Percentiles rank a stretch among this genome's conserved stretches.
Evolutionary conservation across 352 stramenopile genomes (phyloP).

Genomic region (Aphanomyces invadans): DNA sequence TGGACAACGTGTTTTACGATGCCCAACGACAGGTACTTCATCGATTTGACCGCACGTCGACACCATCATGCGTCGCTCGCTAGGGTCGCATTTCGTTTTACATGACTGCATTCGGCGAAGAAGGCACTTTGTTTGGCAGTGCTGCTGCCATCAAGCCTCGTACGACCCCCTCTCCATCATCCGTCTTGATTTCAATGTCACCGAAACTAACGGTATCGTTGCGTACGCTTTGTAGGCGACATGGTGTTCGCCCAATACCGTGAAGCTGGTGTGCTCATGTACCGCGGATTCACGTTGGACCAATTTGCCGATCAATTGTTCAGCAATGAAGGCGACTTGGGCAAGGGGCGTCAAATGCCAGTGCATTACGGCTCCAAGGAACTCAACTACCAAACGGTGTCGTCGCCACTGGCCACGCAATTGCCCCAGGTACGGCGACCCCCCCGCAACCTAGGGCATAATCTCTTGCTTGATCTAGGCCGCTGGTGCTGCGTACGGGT

Average conservation of each 20-base stretch:
- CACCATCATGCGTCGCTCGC: no score
- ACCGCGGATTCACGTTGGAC: conserved; percentile 95
- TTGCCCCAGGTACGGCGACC: conserved; percentile 80
- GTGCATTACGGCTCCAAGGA: conserved; percentile 95
- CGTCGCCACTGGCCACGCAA: conserved; percentile 94
- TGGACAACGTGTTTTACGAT: conserved; percentile 97
- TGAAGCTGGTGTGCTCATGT: conserved; percentile 97
- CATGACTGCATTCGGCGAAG: conserved; percentile 91
- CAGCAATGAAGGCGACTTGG: conserved; percentile 92
- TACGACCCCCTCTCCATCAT: conserved; percentile 7
- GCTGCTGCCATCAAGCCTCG: conserved; percentile 79
- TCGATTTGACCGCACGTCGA: no score
- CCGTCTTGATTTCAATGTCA: not conserved
- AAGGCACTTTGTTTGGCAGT: conserved; percentile 93
- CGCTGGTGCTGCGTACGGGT: conserved; percentile 92
- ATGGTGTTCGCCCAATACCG: conserved; percentile 97
- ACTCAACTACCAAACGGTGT: conserved; percentile 98
- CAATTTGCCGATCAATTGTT: conserved; percentile 96
- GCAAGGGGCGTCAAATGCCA: conserved; percentile 96
- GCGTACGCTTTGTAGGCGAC: conserved; percentile 45
- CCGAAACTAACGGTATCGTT: conserved; percentile 16
- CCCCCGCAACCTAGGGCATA: not conserved
- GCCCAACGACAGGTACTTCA: conserved; percentile 92
- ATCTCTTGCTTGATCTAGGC: conserved; percentile 50
- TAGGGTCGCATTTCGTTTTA: conserved; percentile 96